A percentile compares a stretch with the other conserved stretches of the same genome.
Evolutionary conservation across 116 monocot species (phyloP).

Genomic region (Cymodocea nodosa): DNA sequence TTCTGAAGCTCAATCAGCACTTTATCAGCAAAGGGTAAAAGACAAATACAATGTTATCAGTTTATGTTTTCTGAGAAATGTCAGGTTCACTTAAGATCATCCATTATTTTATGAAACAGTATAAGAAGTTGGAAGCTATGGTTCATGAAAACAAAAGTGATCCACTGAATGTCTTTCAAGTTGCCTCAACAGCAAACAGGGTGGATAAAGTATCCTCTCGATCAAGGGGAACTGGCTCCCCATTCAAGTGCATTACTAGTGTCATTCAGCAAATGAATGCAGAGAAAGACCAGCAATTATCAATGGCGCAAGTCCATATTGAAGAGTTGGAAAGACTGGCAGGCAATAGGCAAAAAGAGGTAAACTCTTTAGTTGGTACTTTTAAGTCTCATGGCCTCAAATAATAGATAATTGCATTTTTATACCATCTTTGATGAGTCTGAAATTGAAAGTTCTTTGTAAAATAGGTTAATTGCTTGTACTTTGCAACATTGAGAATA

Average conservation of each 20-base stretch:
- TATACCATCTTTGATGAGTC: too few species aligned
- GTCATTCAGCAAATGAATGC: conserved; percentile 55
- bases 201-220: conserved; percentile 26
- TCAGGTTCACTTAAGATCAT: background rate
- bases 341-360: conserved; percentile 53
- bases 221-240: conserved; percentile 52
- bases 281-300: conserved; percentile 60
- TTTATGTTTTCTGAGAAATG: background rate
- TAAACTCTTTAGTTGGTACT: conserved; percentile 4
- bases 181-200: conserved; percentile 11
- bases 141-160: conserved; percentile 25
- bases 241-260: conserved; percentile 70
- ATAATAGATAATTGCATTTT: too few species aligned
- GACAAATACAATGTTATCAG: background rate
- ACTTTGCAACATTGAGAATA: too few species aligned
- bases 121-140: conserved; percentile 48
- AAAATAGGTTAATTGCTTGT: too few species aligned
- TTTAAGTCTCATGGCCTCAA: too few species aligned
- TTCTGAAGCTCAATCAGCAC: conserved; percentile 67
- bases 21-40: conserved; percentile 55
- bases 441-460: too few species aligned
- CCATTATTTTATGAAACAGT: conserved; percentile 24
- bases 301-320: conserved; percentile 26
- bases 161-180: conserved; percentile 8
- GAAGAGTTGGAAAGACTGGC: conserved; percentile 47